Evolutionary conservation across 2,329 filamentous ascomycete species (phyloP), one percentile per base, ranked within the genome.

Genomic region (Neopestalotiopsis clavispora): DNA sequence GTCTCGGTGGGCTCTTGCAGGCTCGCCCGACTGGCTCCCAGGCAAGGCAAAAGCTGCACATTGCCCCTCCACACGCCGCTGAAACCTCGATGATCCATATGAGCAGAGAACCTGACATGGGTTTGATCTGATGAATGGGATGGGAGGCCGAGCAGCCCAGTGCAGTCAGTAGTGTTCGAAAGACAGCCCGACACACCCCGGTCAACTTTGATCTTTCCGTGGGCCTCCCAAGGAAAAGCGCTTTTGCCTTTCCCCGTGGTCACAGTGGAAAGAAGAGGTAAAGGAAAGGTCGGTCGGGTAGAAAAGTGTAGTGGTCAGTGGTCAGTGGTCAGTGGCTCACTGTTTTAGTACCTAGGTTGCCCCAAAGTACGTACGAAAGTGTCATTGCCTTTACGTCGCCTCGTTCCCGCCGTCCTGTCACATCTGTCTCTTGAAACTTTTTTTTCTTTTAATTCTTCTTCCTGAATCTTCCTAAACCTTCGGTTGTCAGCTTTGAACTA

Each of bases 61-160:
- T 34, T 20, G 30, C 57, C 57, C 61, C 61, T 64, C 61, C 61
- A 64, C 61, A 64, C 61, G 61, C 61, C 28, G 61, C 61, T 64
- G 61, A 64, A 64, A 64, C 61, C 23, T 64, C 61, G 61, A 20
- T 42, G 61, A 52, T 45, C 61, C 38, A 62, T 62, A 32, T 32
- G 59, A 40, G 12, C 57, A 59, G 23, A 52, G 17, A 28, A 28
- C 23, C 17, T n/a, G 45, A 52, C 45, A 52, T 52, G 45, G 45
- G 45, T 52, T 17, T 52, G 17, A n/a, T 52, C 17, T 17, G 45
- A 52, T 52, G 45, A n/a, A 17, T 52, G 45, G 45, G n/a, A 45
- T 45, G 42, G 42, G 42, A n/a, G n/a, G 23, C 23, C n/a, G 14
- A 17, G 45, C 45, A 52, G n/a, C 23, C 3, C n/a, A 20, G 45